Conservation (phyloP, 768 basidiomycete species). For the Boletales sp. region DNA sequence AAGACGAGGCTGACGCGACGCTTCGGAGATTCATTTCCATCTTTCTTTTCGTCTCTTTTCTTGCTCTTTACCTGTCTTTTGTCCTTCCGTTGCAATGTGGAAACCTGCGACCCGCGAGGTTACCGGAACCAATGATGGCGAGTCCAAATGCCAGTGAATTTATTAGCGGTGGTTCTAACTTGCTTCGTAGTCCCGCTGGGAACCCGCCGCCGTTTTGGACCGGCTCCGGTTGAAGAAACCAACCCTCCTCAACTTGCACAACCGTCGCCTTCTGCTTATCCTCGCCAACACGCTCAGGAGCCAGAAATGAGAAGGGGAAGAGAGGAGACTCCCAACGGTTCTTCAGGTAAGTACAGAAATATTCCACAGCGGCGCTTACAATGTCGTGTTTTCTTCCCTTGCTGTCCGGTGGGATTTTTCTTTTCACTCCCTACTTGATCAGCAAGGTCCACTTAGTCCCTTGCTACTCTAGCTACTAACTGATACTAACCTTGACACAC, state of each 20-base stretch:
- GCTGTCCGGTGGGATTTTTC: slow-evolving; percentile 31
- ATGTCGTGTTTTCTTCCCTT: slow-evolving; percentile 36
- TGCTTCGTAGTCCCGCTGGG: slow-evolving; percentile 67
- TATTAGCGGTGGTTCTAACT: slow-evolving; percentile 12
- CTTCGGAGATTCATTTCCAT: slow-evolving; percentile 34
- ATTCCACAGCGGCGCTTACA: slow-evolving; percentile 36
- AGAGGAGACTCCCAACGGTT: slow-evolving; percentile 67
- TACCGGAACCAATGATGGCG: slow-evolving; percentile 91
- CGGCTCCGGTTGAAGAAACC: slow-evolving; percentile 76
- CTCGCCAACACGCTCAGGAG: slow-evolving; percentile 58
- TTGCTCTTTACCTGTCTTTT: slow-evolving; percentile 15
- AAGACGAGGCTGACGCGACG: neutral
- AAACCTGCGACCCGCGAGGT: slow-evolving; percentile 86
- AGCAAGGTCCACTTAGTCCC: slow-evolving; percentile 29
- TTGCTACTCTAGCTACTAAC: slow-evolving; percentile 36
- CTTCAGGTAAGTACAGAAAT: slow-evolving; percentile 66
- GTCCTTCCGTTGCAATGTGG: slow-evolving; percentile 63
- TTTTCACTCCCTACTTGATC: slow-evolving; percentile 24
- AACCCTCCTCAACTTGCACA: slow-evolving; percentile 84
- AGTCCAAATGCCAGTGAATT: slow-evolving; percentile 22
- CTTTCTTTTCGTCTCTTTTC: slow-evolving; percentile 16
- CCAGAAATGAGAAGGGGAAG: slow-evolving; percentile 58
- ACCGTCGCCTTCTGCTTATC: slow-evolving; percentile 83
- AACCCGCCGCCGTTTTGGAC: slow-evolving; percentile 87
- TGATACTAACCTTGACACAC: slow-evolving; percentile 57